Percentiles rank a stretch among this genome's conserved stretches.
Conservation (phyloP, 2,329 filamentous ascomycete genomes). For the Chaetomium sp. region DNA sequence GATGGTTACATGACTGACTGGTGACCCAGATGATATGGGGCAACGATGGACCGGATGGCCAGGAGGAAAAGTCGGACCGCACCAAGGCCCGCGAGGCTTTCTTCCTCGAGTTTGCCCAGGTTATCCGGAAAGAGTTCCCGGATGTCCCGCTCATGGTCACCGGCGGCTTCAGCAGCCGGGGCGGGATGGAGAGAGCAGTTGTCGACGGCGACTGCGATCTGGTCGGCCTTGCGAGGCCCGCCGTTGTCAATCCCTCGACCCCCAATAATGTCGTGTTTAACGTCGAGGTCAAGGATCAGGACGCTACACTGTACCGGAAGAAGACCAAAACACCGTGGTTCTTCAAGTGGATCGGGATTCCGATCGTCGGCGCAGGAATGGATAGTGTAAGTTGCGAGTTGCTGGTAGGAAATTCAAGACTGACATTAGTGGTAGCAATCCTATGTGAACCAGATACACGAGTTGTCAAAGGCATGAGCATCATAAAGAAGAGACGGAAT, state of each 20-base stretch:
- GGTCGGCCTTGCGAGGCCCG: slow-evolving; percentile 46
- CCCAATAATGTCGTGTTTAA: slow-evolving; percentile 44
- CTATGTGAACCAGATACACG: slow-evolving; percentile 15
- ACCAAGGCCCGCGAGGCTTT: slow-evolving; percentile 64
- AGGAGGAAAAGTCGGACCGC: slow-evolving; percentile 41
- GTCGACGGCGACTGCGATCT: slow-evolving; percentile 45
- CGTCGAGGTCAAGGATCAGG: slow-evolving; percentile 39
- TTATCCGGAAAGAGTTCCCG: slow-evolving; percentile 50
- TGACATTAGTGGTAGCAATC: slow-evolving; percentile 16
- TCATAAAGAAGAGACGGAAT: not conserved
- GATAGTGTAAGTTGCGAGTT: slow-evolving; percentile 20
- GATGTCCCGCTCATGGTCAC: slow-evolving; percentile 58
- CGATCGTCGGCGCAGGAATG: slow-evolving; percentile 22
- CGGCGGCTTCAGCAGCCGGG: slow-evolving; percentile 60
- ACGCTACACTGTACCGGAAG: slow-evolving; percentile 40
- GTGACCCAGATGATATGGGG: slow-evolving; percentile 42
- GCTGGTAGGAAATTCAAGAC: not conserved
- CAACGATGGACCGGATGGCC: slow-evolving; percentile 20
- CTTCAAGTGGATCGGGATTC: slow-evolving; percentile 12
- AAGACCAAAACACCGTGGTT: slow-evolving; percentile 25
- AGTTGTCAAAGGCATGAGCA: slow-evolving; percentile 4
- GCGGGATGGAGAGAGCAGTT: slow-evolving; percentile 47
- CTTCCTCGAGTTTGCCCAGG: slow-evolving; percentile 66
- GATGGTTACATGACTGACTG: not conserved
- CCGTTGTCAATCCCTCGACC: slow-evolving; percentile 43